Conservation (phyloP, 169 alveolate species). For the Sarcocystis neurona region DNA sequence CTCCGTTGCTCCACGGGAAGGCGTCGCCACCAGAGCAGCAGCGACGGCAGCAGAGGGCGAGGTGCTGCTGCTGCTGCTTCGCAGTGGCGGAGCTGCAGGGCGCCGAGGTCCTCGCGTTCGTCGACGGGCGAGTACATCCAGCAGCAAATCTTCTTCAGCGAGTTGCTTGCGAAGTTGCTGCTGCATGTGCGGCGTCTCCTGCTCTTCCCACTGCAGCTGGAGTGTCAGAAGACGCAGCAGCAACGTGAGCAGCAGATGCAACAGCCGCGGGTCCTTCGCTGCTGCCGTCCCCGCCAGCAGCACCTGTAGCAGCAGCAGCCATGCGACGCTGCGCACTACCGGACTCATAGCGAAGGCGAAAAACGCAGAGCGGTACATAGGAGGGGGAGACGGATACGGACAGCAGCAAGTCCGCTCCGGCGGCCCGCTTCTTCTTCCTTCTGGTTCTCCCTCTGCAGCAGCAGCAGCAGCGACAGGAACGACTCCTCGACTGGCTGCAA, state of each 20-base stretch:
- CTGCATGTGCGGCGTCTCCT: conserved; percentile 1
- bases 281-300: not conserved
- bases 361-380: not conserved
- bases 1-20: too few relatives aligned
- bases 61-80: conserved; percentile 39
- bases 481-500: too few relatives aligned
- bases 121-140: not conserved
- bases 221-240: conserved; percentile 19
- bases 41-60: not conserved
- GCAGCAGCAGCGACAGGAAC: too few relatives aligned
- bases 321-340: not conserved
- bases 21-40: too few relatives aligned
- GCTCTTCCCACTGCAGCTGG: not conserved
- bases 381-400: too few relatives aligned
- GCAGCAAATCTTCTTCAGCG: not conserved
- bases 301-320: conserved; percentile 26
- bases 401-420: too few relatives aligned
- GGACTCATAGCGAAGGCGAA: not conserved
- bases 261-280: not conserved
- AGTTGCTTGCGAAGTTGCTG: not conserved
- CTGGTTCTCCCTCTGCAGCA: too few relatives aligned
- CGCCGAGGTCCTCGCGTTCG: too few relatives aligned
- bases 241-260: conserved; percentile 12
- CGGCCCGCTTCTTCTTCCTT: too few relatives aligned
- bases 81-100: too few relatives aligned